Evolutionary conservation across 2,329 filamentous ascomycete genomes (phyloP).

Genomic region (Thyridium curvatum): DNA sequence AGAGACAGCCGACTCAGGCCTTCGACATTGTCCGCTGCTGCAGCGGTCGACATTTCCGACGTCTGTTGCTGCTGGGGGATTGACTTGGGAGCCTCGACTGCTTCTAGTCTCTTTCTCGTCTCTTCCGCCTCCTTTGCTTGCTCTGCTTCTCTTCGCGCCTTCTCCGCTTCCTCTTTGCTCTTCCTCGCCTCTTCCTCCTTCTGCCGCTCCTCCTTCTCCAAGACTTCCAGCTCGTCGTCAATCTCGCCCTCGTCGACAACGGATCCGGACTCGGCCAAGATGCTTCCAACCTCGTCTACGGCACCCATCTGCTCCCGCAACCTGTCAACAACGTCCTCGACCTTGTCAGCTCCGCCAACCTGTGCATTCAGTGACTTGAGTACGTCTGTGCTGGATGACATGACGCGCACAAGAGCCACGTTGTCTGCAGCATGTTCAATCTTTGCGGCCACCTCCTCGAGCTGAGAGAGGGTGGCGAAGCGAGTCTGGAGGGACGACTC

Average conservation of each 20-base stretch:
- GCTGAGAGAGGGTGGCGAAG: constrained; percentile 66
- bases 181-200: constrained; percentile 47
- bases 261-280: constrained; percentile 60
- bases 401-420: constrained; percentile 73
- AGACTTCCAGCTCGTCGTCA: constrained; percentile 75
- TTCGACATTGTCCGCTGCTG: constrained; percentile 16
- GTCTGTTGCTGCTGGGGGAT: constrained; percentile 19
- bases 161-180: constrained; percentile 38
- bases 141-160: constrained; percentile 18
- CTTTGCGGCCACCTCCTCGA: constrained; percentile 76
- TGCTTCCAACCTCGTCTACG: constrained; percentile 74
- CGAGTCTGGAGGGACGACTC: constrained; percentile 69
- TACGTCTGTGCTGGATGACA: constrained; percentile 71
- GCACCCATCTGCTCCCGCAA: constrained; percentile 75
- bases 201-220: constrained; percentile 56
- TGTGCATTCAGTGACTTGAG: constrained; percentile 68
- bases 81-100: constrained; percentile 32
- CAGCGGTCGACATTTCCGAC: constrained; percentile 30
- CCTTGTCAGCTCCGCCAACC: constrained; percentile 68
- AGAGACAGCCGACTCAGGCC: constrained; percentile 31
- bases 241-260: constrained; percentile 74
- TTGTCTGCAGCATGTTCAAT: constrained; percentile 84
- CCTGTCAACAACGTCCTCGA: constrained; percentile 69
- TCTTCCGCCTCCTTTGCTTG: constrained; percentile 34
- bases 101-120: constrained; percentile 41